These are phyloP conservation scores for Chloropicon primus DNA, from an alignment of 139 green algal genomes.

Conservation along the genomic window DNA sequence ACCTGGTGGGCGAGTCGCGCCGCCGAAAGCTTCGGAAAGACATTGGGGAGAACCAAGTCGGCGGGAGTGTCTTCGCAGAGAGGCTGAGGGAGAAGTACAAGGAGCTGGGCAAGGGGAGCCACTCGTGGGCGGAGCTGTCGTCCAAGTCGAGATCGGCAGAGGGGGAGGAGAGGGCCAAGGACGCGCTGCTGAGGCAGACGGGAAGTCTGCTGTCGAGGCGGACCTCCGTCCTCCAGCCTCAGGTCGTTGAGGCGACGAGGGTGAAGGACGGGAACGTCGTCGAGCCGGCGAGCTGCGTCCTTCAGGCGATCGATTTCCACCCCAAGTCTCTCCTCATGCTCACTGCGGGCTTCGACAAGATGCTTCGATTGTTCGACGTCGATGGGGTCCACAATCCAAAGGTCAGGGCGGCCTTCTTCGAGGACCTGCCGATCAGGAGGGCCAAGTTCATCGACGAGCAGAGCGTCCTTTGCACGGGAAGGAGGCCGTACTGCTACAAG, in stretches of 20 bases:
- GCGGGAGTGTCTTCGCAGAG: not conserved
- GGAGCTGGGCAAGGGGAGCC: not conserved
- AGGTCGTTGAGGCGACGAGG: conserved; percentile 47
- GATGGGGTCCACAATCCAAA: conserved; percentile 68
- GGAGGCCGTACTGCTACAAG: conserved; percentile 73
- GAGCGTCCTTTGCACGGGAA: conserved; percentile 25
- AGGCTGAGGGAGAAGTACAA: not conserved
- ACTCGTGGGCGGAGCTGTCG: not conserved
- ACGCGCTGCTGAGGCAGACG: not conserved
- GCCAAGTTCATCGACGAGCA: conserved; percentile 59
- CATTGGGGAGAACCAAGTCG: not conserved
- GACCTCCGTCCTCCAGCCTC: conserved; percentile 16
- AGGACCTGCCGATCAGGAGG: conserved; percentile 70
- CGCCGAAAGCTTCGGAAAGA: not conserved
- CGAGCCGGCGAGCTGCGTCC: conserved; percentile 38
- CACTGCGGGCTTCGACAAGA: conserved; percentile 73
- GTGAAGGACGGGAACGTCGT: conserved; percentile 60
- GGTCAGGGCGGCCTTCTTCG: conserved; percentile 62
- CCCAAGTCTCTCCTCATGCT: conserved; percentile 67
- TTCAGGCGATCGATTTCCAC: conserved; percentile 69
- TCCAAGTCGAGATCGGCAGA: not conserved
- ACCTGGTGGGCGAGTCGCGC: not conserved
- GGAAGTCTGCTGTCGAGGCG: conserved; percentile 21
- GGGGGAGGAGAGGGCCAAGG: not conserved
- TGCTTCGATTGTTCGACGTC: conserved; percentile 70